Evolutionary conservation across 768 basidiomycete genomes (phyloP).

Genomic region (Auricularia heimuer): DNA sequence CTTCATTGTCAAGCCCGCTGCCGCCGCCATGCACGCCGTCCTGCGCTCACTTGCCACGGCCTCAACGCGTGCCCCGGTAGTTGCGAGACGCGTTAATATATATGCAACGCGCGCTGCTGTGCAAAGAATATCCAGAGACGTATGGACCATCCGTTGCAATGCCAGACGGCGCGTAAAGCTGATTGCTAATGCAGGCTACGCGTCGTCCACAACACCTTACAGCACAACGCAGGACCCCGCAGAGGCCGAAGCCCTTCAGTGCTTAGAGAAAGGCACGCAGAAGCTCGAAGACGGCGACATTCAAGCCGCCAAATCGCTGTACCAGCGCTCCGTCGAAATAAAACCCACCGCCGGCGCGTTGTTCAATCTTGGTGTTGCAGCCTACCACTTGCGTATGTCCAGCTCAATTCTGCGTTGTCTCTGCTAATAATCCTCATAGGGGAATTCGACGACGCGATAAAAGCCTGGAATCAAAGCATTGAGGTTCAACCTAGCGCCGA

Average conservation of each 20-base stretch:
- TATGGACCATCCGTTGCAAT: no score
- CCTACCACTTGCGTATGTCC: conserved; percentile 75
- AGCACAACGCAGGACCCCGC: conserved; percentile 79
- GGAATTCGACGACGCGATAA: conserved; percentile 80
- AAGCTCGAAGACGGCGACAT: conserved; percentile 84
- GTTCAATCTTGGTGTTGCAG: conserved; percentile 83
- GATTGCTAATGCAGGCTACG: conserved; percentile 48
- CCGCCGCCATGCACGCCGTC: not conserved
- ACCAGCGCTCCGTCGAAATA: conserved; percentile 71
- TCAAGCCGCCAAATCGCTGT: conserved; percentile 63
- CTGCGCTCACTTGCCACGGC: no score
- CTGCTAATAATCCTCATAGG: conserved; percentile 32
- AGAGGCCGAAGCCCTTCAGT: conserved; percentile 66
- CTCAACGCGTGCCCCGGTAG: no score
- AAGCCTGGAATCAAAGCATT: conserved; percentile 80
- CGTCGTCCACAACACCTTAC: conserved; percentile 69
- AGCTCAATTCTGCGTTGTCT: not conserved
- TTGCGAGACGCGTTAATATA: no score
- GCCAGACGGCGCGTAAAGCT: no score
- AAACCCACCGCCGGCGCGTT: conserved; percentile 70
- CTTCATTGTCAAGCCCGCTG: not conserved
- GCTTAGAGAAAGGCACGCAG: conserved; percentile 73
- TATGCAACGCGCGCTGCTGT: no score
- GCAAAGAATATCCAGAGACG: no score
- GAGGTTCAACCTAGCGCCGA: conserved; percentile 75